These are phyloP conservation scores for Leptodermis oblonga DNA, from an alignment of 257 asterid genomes.

Conservation along the genomic window DNA sequence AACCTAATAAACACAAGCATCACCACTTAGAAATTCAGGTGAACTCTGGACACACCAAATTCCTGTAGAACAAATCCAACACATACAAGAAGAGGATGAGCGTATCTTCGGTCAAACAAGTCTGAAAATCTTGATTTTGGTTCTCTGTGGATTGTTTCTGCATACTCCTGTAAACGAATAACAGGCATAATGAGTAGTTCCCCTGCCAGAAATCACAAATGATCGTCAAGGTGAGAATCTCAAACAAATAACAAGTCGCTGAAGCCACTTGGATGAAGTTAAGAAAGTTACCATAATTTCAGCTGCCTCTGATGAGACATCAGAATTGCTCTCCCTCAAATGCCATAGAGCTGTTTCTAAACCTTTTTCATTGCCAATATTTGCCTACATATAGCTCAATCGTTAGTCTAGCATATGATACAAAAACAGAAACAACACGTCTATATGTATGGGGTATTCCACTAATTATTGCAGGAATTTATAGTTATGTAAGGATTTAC, in stretches of 20 bases:
- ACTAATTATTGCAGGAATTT: no score
- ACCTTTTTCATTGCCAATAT: slow-evolving; percentile 14
- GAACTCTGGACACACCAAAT: neutral
- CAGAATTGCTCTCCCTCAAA: slow-evolving; percentile 29
- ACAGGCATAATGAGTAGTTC: neutral
- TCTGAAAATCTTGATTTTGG: slow-evolving; percentile 26
- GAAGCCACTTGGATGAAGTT: neutral
- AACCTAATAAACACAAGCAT: slow-evolving; percentile 18
- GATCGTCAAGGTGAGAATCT: neutral
- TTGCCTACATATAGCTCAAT: slow-evolving; percentile 20
- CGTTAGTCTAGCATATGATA: neutral
- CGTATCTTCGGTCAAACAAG: slow-evolving; percentile 27
- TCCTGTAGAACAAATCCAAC: neutral
- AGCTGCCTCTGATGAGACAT: slow-evolving; percentile 31
- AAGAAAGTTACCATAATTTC: slow-evolving; percentile 22
- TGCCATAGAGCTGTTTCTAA: slow-evolving; percentile 21
- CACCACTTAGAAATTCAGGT: neutral
- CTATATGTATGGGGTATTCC: neutral
- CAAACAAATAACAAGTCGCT: neutral
- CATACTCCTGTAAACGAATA: slow-evolving; percentile 19
- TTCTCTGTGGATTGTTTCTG: slow-evolving; percentile 9
- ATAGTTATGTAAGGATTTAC: no score
- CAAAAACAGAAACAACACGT: neutral
- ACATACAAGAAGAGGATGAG: slow-evolving; percentile 33
- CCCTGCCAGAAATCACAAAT: neutral